A percentile compares a stretch with the other conserved stretches of the same genome.
Conservation (phyloP, 2,329 filamentous ascomycete species). For the Aspergillus arachidicola region DNA sequence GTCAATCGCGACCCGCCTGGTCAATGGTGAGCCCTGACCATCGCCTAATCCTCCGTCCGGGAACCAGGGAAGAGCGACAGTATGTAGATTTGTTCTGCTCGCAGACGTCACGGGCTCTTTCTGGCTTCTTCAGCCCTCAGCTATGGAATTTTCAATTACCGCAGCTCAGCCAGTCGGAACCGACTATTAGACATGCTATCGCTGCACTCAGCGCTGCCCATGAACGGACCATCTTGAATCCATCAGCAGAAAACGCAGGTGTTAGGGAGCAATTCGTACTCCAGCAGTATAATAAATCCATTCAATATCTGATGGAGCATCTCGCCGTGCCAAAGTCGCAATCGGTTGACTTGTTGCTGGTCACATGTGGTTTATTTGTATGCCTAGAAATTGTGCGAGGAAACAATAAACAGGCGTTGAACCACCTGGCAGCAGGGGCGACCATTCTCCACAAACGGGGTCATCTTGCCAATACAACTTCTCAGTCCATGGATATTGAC, state of each 20-base stretch:
- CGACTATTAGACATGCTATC: constrained; percentile 54
- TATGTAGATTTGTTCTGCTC: constrained; percentile 45
- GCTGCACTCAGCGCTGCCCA: constrained; percentile 54
- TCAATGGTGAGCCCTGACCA: constrained; percentile 9
- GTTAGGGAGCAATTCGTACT: neutral
- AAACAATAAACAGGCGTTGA: constrained; percentile 20
- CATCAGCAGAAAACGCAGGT: constrained; percentile 38
- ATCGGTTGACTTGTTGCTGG: constrained; percentile 16
- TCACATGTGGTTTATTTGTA: constrained; percentile 26
- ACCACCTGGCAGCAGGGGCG: constrained; percentile 25
- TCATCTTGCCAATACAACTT: neutral
- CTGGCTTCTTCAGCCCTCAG: constrained; percentile 41
- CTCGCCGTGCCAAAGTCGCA: constrained; percentile 23
- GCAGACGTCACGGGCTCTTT: constrained; percentile 45
- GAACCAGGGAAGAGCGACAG: constrained; percentile 34
- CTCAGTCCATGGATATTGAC: constrained; percentile 18
- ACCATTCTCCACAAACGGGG: constrained; percentile 20
- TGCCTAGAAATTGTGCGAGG: constrained; percentile 25
- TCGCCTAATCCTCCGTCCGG: constrained; percentile 20
- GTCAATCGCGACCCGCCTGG: neutral
- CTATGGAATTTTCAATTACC: constrained; percentile 40
- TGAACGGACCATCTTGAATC: constrained; percentile 34
- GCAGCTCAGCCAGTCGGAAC: constrained; percentile 49
- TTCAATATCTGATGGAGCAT: constrained; percentile 39
- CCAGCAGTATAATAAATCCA: neutral